Percentiles rank a stretch among this genome's conserved stretches.
Evolutionary conservation across 768 basidiomycete species (phyloP).

Genomic region (Suillus subluteus): DNA sequence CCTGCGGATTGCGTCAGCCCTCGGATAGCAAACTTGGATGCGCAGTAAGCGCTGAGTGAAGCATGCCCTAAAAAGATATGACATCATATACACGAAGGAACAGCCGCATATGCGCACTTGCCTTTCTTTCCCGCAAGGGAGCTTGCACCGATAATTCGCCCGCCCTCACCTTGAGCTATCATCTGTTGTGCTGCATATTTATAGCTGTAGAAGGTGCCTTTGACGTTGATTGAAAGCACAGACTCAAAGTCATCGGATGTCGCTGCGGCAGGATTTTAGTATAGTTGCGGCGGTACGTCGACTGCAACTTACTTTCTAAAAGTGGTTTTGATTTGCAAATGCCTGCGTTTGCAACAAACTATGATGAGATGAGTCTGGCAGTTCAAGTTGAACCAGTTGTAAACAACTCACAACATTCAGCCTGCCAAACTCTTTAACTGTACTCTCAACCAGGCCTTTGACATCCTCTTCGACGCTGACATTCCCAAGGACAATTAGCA

Average conservation of each 20-base stretch:
- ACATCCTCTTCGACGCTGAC: slow-evolving; percentile 35
- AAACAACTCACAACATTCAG: slow-evolving; percentile 38
- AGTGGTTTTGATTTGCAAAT: slow-evolving; percentile 13
- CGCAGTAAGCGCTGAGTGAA: slow-evolving; percentile 34
- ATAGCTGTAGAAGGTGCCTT: slow-evolving; percentile 44
- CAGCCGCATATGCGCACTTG: not conserved
- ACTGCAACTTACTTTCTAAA: slow-evolving; percentile 18
- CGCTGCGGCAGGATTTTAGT: slow-evolving; percentile 24
- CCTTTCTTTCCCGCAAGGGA: slow-evolving; percentile 42
- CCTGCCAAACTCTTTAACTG: slow-evolving; percentile 29
- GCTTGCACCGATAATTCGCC: slow-evolving; percentile 43
- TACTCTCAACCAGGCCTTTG: slow-evolving; percentile 31
- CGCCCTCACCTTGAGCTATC: slow-evolving; percentile 46
- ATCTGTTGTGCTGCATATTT: slow-evolving; percentile 48
- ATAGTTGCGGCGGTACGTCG: slow-evolving; percentile 11
- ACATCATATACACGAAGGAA: not conserved
- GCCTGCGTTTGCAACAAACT: slow-evolving; percentile 30
- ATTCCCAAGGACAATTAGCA: slow-evolving; percentile 24
- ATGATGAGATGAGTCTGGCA: not conserved
- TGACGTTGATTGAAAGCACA: slow-evolving; percentile 41
- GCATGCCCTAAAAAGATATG: slow-evolving; percentile 30
- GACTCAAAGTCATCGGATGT: slow-evolving; percentile 37
- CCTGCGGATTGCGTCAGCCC: slow-evolving; percentile 43
- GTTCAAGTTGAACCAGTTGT: not conserved
- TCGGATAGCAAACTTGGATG: slow-evolving; percentile 47